phyloP scores from a whole-genome alignment of 176 grass and related monocot species.

The Pontederia paniculata region DNA sequence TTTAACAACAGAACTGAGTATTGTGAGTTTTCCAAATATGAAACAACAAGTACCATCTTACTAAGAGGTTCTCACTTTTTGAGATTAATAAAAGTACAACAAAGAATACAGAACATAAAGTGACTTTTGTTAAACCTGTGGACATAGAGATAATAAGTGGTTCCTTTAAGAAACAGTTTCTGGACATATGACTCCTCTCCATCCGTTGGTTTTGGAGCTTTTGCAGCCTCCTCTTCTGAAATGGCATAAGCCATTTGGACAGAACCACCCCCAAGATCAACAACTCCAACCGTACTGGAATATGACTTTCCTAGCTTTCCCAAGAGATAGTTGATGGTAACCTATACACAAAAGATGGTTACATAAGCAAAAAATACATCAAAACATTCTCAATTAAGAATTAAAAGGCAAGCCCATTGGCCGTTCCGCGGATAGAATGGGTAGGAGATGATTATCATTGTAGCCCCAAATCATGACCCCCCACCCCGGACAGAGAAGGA shows the following conservation, averaged over 20 bases:
- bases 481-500: too few species aligned
- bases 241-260: slow-evolving; percentile 45
- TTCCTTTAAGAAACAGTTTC: slow-evolving; percentile 31
- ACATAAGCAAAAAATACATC: neutral
- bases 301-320: slow-evolving; percentile 24
- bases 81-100: too few species aligned
- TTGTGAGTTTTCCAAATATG: too few species aligned
- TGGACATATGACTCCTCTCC: slow-evolving; percentile 26
- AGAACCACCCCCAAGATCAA: slow-evolving; percentile 36
- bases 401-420: too few species aligned
- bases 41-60: too few species aligned
- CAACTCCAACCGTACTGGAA: slow-evolving; percentile 31
- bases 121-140: slow-evolving; percentile 26
- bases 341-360: slow-evolving; percentile 10
- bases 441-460: too few species aligned
- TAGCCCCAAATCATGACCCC: too few species aligned
- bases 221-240: slow-evolving; percentile 20
- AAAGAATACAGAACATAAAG: neutral
- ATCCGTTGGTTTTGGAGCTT: slow-evolving; percentile 12
- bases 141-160: slow-evolving; percentile 30
- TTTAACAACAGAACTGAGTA: too few species aligned
- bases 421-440: too few species aligned
- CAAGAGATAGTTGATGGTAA: slow-evolving; percentile 44
- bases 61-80: too few species aligned
- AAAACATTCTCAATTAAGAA: too few species aligned